phyloP scores from a whole-genome alignment of 805 yeast genomes.

The Yamadazyma ubonensis region DNA sequence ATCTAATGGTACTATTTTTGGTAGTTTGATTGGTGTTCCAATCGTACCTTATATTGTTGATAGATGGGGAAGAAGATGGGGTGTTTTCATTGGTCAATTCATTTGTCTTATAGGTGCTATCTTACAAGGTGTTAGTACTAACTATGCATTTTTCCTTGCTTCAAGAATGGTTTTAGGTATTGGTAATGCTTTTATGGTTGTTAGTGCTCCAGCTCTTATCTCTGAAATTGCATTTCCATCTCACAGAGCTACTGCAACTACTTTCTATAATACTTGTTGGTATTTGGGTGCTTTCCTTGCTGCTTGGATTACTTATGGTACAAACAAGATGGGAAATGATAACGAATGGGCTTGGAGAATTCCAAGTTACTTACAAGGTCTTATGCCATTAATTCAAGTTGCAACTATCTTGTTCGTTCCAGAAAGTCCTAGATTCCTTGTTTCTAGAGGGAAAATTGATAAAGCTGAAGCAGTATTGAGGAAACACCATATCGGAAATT shows the following conservation, averaged over 20 bases:
- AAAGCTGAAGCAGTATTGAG: conserved; percentile 44
- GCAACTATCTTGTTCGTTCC: conserved; percentile 41
- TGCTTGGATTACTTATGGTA: conserved; percentile 52
- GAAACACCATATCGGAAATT: conserved; percentile 41
- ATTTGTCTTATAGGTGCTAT: conserved; percentile 34
- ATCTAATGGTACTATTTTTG: conserved; percentile 43
- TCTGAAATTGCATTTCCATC: conserved; percentile 52
- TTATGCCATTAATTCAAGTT: conserved; percentile 44
- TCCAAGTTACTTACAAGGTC: conserved; percentile 52
- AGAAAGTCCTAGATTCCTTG: conserved; percentile 48
- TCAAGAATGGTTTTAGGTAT: conserved; percentile 50
- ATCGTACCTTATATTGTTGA: conserved; percentile 32
- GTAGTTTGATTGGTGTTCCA: conserved; percentile 31
- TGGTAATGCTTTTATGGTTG: conserved; percentile 41
- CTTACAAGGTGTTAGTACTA: conserved; percentile 36
- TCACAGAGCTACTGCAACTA: conserved; percentile 40
- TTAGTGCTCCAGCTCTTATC: conserved; percentile 48
- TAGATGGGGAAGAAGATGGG: conserved; percentile 39
- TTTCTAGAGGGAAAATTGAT: conserved; percentile 40
- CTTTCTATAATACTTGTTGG: conserved; percentile 53
- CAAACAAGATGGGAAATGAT: conserved; percentile 23
- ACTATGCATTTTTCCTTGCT: conserved; percentile 39
- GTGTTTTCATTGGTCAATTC: conserved; percentile 24
- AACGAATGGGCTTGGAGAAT: conserved; percentile 51
- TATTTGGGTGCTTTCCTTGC: conserved; percentile 54